A percentile compares a stretch with the other conserved stretches of the same genome.
Conservation (phyloP, 2,329 filamentous ascomycete genomes). For the Fonsecaea nubica region DNA sequence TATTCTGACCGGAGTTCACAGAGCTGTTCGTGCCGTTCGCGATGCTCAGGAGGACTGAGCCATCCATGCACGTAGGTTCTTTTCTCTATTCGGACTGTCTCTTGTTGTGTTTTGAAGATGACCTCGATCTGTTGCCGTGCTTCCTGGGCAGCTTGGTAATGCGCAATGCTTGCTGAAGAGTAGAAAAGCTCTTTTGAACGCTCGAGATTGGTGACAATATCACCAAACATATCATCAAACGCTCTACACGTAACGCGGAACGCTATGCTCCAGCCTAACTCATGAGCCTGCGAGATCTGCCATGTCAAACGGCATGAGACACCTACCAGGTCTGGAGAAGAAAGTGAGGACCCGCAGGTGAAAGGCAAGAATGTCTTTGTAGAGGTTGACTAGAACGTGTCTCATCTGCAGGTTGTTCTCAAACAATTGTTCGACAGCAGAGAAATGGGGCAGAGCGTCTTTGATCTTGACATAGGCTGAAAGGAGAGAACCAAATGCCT, state of each 20-base stretch:
- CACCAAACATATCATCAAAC: background rate
- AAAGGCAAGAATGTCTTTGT: conserved; percentile 2
- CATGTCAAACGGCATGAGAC: background rate
- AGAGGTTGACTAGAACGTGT: conserved; percentile 3
- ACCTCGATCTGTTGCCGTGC: conserved; percentile 1
- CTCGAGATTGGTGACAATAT: conserved; percentile 5
- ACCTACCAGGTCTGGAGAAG: conserved; percentile 4
- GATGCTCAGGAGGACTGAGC: background rate
- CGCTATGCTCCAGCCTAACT: conserved; percentile 1
- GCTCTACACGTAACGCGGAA: background rate
- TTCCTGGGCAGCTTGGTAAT: conserved; percentile 3
- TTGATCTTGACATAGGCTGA: conserved; percentile 5
- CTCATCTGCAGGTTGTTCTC: background rate
- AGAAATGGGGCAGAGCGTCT: background rate
- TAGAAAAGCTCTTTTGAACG: conserved; percentile 6
- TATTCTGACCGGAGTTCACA: background rate
- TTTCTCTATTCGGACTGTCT: background rate
- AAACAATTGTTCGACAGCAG: background rate
- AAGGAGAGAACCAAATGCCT: background rate
- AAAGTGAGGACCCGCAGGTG: conserved; percentile 3
- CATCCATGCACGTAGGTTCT: background rate
- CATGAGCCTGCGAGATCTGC: background rate
- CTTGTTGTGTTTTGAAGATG: conserved; percentile 5
- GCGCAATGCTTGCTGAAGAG: conserved; percentile 7
- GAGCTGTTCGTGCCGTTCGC: conserved; percentile 1